phyloP scores from a whole-genome alignment of 805 yeast genomes.

The Yamadazyma tumulicola region DNA sequence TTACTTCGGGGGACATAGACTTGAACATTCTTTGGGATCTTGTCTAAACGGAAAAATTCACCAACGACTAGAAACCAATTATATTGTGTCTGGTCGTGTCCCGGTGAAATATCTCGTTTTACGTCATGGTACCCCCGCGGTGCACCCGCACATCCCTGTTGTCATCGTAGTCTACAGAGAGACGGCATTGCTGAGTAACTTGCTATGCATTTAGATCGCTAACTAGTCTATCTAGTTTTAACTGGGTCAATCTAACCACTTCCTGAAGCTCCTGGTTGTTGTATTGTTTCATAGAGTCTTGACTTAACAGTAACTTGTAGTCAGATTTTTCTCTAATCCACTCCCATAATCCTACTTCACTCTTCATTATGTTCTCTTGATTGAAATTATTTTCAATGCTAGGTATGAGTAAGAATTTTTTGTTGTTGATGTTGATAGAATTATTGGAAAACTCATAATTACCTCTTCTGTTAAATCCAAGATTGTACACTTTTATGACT shows the following conservation, averaged over 20 bases:
- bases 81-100: too few species aligned
- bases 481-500: neutral
- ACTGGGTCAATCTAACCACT: slow-evolving; percentile 37
- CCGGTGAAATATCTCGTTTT: too few species aligned
- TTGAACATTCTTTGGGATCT: too few species aligned
- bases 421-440: slow-evolving; percentile 25
- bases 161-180: too few species aligned
- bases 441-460: neutral
- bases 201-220: too few species aligned
- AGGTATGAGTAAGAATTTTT: slow-evolving; percentile 39
- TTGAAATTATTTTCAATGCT: slow-evolving; percentile 31
- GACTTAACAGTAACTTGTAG: slow-evolving; percentile 2
- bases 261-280: slow-evolving; percentile 45
- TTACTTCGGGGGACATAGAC: neutral
- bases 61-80: too few species aligned
- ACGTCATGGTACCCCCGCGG: too few species aligned
- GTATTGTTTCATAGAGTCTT: slow-evolving; percentile 14
- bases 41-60: too few species aligned
- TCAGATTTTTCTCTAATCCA: slow-evolving; percentile 49
- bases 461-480: neutral
- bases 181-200: too few species aligned
- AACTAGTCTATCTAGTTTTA: slow-evolving; percentile 7
- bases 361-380: slow-evolving; percentile 28
- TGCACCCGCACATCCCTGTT: too few species aligned
- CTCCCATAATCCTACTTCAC: slow-evolving; percentile 66